phyloP scores from a whole-genome alignment of 2,329 filamentous ascomycete species.

The Aspergillus versicolor region DNA sequence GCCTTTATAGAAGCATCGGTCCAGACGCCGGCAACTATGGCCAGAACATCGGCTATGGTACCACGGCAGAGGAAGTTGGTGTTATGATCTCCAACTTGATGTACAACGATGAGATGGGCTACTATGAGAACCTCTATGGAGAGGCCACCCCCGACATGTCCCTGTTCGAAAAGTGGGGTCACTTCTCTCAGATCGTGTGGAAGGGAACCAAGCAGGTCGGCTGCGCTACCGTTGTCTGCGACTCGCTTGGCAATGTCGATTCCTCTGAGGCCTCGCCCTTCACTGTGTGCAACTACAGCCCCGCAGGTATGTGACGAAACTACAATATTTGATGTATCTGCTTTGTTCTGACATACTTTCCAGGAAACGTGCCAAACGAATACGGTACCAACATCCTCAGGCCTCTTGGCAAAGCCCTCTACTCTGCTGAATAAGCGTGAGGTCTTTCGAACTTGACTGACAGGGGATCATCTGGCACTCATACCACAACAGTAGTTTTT shows the following conservation, averaged over 20 bases:
- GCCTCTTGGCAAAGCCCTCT: constrained; percentile 41
- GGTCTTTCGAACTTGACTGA: constrained; percentile 7
- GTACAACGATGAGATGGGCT: constrained; percentile 77
- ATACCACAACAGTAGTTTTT: background rate
- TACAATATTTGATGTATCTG: background rate
- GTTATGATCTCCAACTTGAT: constrained; percentile 76
- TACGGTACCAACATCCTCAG: constrained; percentile 54
- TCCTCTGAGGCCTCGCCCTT: constrained; percentile 56
- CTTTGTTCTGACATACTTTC: background rate
- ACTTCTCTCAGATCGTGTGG: constrained; percentile 77
- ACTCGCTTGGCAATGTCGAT: constrained; percentile 42
- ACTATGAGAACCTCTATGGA: constrained; percentile 61
- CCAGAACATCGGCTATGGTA: constrained; percentile 83
- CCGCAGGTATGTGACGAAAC: constrained; percentile 59
- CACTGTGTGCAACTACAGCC: constrained; percentile 86
- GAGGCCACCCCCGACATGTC: constrained; percentile 57
- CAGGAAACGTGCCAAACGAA: constrained; percentile 55
- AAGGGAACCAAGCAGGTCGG: constrained; percentile 60
- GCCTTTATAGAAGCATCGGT: constrained; percentile 40
- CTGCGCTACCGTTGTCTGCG: constrained; percentile 56
- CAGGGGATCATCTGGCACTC: background rate
- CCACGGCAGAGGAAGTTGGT: constrained; percentile 57
- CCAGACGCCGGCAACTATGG: constrained; percentile 66
- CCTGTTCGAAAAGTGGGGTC: constrained; percentile 67
- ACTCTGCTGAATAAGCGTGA: constrained; percentile 27